Evolutionary conservation across 2,329 filamentous ascomycete species (phyloP).

Genomic region (Penicillium sp.): DNA sequence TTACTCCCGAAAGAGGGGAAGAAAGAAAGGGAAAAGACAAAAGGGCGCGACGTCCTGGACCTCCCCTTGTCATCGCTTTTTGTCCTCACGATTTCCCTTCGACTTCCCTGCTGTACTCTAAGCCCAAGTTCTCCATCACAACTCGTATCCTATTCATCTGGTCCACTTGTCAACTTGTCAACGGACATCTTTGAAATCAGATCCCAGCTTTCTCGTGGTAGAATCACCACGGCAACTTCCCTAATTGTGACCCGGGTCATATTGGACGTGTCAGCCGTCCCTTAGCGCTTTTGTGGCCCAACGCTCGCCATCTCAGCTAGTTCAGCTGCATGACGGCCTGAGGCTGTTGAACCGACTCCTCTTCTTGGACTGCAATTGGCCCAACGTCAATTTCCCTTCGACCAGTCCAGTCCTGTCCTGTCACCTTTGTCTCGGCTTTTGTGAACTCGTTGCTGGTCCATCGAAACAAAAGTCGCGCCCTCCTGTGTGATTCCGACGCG

Average conservation of each 20-base stretch:
- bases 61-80: constrained; percentile 2
- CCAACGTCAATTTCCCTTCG: constrained; percentile 15
- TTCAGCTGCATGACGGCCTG: constrained; percentile 22
- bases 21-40: constrained; percentile 5
- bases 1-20: not conserved
- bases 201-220: constrained; percentile 8
- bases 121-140: not conserved
- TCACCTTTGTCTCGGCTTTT: constrained; percentile 15
- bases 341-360: constrained; percentile 13
- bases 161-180: not conserved
- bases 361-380: constrained; percentile 14
- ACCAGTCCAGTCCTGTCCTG: constrained; percentile 3
- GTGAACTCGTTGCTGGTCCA: constrained; percentile 7
- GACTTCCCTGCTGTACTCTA: not conserved
- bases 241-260: constrained; percentile 13
- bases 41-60: constrained; percentile 12
- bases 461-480: constrained; percentile 6
- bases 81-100: not conserved
- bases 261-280: constrained; percentile 15
- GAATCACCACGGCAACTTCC: constrained; percentile 5
- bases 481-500: constrained; percentile 22
- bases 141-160: not conserved
- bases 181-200: not conserved
- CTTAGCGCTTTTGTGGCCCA: constrained; percentile 29
- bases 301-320: constrained; percentile 17